Evolutionary conservation across 306 rosid genomes (phyloP), one percentile per base, ranked within the genome.

Genomic region (Trifolium repens): DNA sequence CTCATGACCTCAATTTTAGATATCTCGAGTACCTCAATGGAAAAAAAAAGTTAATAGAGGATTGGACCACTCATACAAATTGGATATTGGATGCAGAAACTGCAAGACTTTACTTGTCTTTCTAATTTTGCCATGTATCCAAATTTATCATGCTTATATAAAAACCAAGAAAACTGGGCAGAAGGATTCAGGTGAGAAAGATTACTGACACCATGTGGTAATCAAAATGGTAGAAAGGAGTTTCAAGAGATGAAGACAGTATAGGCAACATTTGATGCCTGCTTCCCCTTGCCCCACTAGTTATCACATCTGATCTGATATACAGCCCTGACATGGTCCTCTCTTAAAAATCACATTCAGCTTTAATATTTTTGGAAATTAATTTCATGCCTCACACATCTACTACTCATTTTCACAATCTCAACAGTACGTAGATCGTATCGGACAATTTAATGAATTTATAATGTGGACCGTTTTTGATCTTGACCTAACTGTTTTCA

Each of bases 131-230:
- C 81, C 76, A 70, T 70, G 76, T 66, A 82, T 42, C 76, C 73
- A 73, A 43, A 54, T 74, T 47, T 35, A 72, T 73, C 72, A 44
- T 72, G 42, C 76, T 81, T 85, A 81, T 78, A 67, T 67, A 34
- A 24, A 70, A 68, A 34, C 69, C 55, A 39, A 80, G 61, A 52
- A 71, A 81, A 79, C 83, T 79, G 81, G 69, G 77, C 87, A 84
- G 82, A 77, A 46, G 69, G 71, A 67, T 79, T 78, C 85, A 77
- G 71, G 83, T 65, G 52, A 77, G 85, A 77, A 63, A 69, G 44
- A 67, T 58, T 57, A 71, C 88, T 85, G 87, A 85, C 91, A 87
- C 85, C 76, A 65, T 77, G 79, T 79, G 80, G n/a, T 63, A 73
- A 71, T 59, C 7, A 69, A 78, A 62, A 71, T 60, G 34, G 74